These are phyloP conservation scores for Phylloporus sp. DNA, from an alignment of 768 basidiomycete genomes.

Conservation along the genomic window DNA sequence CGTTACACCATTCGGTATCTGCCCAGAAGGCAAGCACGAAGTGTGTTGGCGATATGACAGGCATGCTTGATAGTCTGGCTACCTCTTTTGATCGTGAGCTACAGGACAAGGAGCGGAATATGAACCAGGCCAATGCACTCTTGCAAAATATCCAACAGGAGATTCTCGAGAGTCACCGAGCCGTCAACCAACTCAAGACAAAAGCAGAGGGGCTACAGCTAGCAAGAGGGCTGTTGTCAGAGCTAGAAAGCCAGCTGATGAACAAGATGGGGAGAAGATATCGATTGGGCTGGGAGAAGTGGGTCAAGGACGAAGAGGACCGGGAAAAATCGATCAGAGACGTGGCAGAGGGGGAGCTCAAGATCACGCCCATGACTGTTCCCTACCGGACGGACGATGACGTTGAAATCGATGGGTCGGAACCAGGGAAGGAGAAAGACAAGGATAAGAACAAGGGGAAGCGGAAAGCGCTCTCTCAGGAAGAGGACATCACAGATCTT, in stretches of 20 bases:
- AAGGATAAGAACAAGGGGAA: conserved; percentile 53
- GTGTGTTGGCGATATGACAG: conserved; percentile 79
- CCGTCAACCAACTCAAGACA: conserved; percentile 62
- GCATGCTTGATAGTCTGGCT: conserved; percentile 85
- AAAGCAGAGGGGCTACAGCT: conserved; percentile 66
- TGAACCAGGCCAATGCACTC: conserved; percentile 83
- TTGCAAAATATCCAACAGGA: conserved; percentile 86
- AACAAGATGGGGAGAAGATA: conserved; percentile 80
- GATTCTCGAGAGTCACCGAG: conserved; percentile 79
- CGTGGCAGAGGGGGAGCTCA: conserved; percentile 54
- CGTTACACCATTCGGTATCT: conserved; percentile 79
- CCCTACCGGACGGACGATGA: conserved; percentile 47
- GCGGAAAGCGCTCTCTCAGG: conserved; percentile 43
- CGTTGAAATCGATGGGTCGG: conserved; percentile 36
- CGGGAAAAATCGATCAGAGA: conserved; percentile 70
- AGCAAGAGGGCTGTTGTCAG: conserved; percentile 53
- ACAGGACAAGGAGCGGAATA: conserved; percentile 86
- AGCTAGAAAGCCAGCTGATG: conserved; percentile 62
- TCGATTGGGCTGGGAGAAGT: conserved; percentile 88
- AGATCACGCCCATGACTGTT: conserved; percentile 42
- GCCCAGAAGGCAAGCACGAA: conserved; percentile 85
- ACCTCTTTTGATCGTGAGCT: conserved; percentile 90
- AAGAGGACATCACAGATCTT: conserved; percentile 66
- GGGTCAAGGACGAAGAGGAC: conserved; percentile 80
- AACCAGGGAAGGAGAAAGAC: conserved; percentile 36